These are phyloP conservation scores for Prunus persica DNA, from an alignment of 306 rosid genomes.

Conservation along the genomic window DNA sequence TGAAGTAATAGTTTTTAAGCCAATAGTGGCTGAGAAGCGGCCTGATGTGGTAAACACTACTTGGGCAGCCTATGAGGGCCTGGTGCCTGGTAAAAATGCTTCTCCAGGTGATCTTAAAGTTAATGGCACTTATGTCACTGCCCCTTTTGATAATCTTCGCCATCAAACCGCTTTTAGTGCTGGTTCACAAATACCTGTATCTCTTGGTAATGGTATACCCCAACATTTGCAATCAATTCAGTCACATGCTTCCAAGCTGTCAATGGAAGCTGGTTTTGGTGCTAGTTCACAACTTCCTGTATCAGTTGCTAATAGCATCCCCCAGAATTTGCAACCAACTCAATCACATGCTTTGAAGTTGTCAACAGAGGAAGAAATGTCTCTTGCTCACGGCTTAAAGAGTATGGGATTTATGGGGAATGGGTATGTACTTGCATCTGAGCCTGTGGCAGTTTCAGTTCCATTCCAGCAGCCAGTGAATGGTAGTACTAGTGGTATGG, in stretches of 20 bases:
- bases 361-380: conserved; percentile 51
- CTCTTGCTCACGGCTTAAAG: conserved; percentile 50
- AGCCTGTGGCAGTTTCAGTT: conserved; percentile 33
- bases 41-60: conserved; percentile 38
- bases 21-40: conserved; percentile 65
- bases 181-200: conserved; percentile 25
- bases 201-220: conserved; percentile 35
- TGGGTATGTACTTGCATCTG: conserved; percentile 52
- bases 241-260: conserved; percentile 44
- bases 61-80: conserved; percentile 37
- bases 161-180: conserved; percentile 43
- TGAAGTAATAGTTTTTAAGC: conserved; percentile 94
- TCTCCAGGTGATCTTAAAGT: conserved; percentile 40
- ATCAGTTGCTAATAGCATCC: conserved; percentile 35
- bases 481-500: conserved; percentile 27
- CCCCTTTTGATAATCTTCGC: conserved; percentile 28
- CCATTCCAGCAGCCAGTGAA: conserved; percentile 53
- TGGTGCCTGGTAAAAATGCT: conserved; percentile 37
- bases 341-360: conserved; percentile 52
- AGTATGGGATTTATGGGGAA: conserved; percentile 67
- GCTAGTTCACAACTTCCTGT: conserved; percentile 31
- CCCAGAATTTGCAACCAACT: conserved; percentile 51
- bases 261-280: conserved; percentile 21
- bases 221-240: conserved; percentile 45
- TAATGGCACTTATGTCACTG: conserved; percentile 27